Conservation (phyloP, 2,329 filamentous ascomycete species). For the Aspergillus caelatus region DNA sequence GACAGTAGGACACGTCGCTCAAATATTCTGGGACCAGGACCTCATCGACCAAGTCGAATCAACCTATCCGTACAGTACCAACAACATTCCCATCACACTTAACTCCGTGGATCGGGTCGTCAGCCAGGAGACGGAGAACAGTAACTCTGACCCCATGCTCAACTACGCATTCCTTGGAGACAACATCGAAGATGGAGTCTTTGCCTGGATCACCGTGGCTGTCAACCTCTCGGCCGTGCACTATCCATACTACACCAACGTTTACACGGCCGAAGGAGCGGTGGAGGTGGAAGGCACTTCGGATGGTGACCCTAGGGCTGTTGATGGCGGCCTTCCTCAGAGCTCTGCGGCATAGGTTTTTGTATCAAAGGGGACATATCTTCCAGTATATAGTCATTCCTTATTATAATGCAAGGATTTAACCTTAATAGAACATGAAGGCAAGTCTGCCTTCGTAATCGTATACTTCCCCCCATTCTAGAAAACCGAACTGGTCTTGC, state of each 20-base stretch:
- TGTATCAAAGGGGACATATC: no score
- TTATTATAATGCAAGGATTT: no score
- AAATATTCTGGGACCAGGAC: slow-evolving; percentile 63
- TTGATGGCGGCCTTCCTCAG: no score
- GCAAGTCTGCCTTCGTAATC: no score
- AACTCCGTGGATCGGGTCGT: slow-evolving; percentile 20
- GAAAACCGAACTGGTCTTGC: no score
- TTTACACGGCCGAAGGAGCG: no score
- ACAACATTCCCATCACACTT: slow-evolving; percentile 14
- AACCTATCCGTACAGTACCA: slow-evolving; percentile 38
- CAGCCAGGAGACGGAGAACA: slow-evolving; percentile 13
- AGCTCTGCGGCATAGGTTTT: no score
- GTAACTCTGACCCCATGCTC: slow-evolving; percentile 18
- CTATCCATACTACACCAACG: background rate
- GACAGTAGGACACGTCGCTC: slow-evolving; percentile 62
- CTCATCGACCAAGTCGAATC: slow-evolving; percentile 56
- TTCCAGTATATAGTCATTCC: no score
- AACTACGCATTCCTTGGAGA: slow-evolving; percentile 21
- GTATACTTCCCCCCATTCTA: no score
- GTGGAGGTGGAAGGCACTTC: no score
- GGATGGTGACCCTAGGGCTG: no score
- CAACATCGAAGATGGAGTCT: slow-evolving; percentile 15
- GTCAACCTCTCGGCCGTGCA: slow-evolving; percentile 10
- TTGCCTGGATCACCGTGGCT: slow-evolving; percentile 18
- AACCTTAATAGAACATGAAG: no score